Conservation (phyloP, 495 filamentous ascomycete species). For the Glonium stellatum region DNA sequence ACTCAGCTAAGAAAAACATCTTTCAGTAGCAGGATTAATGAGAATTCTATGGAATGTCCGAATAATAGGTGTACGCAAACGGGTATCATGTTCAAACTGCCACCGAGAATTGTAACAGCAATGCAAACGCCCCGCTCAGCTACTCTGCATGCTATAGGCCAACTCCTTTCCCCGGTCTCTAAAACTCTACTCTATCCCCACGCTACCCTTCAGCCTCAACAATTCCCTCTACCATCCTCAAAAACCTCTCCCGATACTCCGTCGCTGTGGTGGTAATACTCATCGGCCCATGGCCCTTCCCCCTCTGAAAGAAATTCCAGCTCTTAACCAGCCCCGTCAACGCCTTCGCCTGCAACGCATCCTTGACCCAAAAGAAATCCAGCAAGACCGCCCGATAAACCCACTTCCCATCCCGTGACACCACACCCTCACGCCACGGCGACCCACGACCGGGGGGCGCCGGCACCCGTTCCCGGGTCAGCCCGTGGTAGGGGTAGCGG, state of each 20-base stretch:
- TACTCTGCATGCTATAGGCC: too few relatives aligned
- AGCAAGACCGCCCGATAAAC: slow-evolving; percentile 56
- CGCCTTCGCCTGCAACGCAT: slow-evolving; percentile 53
- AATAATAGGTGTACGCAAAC: too few relatives aligned
- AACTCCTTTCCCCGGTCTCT: too few relatives aligned
- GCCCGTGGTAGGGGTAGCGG: slow-evolving; percentile 42
- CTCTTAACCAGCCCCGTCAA: slow-evolving; percentile 55
- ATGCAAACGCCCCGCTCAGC: too few relatives aligned
- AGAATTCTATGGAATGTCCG: too few relatives aligned
- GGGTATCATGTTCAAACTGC: too few relatives aligned
- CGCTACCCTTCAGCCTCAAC: slow-evolving; percentile 37
- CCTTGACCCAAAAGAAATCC: slow-evolving; percentile 66
- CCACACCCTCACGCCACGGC: slow-evolving; percentile 50
- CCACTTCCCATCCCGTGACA: slow-evolving; percentile 54
- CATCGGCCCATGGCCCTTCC: slow-evolving; percentile 51
- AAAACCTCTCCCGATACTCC: slow-evolving; percentile 59
- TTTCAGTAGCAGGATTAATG: too few relatives aligned
- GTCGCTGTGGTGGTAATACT: slow-evolving; percentile 59
- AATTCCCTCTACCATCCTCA: slow-evolving; percentile 52
- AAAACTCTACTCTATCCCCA: too few relatives aligned
- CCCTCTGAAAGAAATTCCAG: slow-evolving; percentile 51
- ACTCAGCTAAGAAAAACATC: too few relatives aligned
- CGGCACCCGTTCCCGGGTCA: slow-evolving; percentile 19
- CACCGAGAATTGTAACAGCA: too few relatives aligned
- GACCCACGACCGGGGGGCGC: slow-evolving; percentile 7